Evolutionary conservation across 2,329 filamentous ascomycete genomes (phyloP), one percentile per base, ranked within the genome.

Genomic region (Parastagonospora nodorum): DNA sequence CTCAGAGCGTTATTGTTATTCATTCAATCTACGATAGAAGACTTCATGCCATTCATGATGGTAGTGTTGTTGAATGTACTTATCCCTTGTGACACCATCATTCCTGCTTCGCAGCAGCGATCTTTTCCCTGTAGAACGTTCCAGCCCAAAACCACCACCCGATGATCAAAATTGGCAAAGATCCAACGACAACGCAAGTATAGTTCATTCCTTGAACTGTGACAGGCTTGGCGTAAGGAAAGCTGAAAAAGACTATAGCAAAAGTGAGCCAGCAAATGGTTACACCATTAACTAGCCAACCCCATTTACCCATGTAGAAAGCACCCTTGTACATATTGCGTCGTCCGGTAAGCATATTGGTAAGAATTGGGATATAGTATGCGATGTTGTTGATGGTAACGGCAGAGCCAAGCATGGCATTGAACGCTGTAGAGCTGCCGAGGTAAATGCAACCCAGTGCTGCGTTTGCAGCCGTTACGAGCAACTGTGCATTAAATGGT

Each of bases 311-410:
- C 51, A 53, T 53, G 33, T 53, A 42, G 31, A 53, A 53, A 2
- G 35, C 43, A n/a, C 51, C 51, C n/a, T 50, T 33, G 29, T 43
- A 50, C 47, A 53, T 53, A n/a, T 53, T 53, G 2, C 35, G 27
- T 28, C 47, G 19, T n/a, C 51, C 30, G 1, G 51, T 53, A 4
- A 53, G 33, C 14, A 53, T 36, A 16, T 53, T 53, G 9, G 51
- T 53, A 5, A 53, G 24, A 38, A 53, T 53, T 2, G 51, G 51
- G 4, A 53, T 53, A 16, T 35, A 53, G 39, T 53, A 53, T 5
- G 51, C 51, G 24, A 53, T 50, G 30, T 53, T 53, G 15, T 53
- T 53, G 29, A 53, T 38, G 8, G 51, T 53, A 15, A 53, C 51
- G 1, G 51, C 47, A 31, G 51, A 42, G 2, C 51, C 51, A 5